A percentile compares a stretch with the other conserved stretches of the same genome.
Evolutionary conservation across 768 basidiomycete species (phyloP).

Genomic region (Hericium coralloides): DNA sequence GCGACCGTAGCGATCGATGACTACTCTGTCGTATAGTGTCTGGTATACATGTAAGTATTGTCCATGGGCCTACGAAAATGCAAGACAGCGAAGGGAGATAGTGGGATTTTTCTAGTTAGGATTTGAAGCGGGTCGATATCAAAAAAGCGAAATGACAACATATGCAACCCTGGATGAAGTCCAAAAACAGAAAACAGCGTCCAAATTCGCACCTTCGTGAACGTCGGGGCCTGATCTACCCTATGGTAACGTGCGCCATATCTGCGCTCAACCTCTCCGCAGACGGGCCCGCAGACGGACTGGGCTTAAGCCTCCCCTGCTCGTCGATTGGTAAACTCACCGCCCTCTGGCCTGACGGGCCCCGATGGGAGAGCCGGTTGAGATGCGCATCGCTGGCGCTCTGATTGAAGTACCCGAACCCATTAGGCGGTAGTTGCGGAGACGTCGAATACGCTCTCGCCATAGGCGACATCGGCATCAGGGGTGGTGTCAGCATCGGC

Average conservation of each 20-base stretch:
- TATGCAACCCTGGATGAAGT: too few relatives aligned
- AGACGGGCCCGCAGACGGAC: not conserved
- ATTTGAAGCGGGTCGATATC: too few relatives aligned
- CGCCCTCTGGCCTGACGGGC: not conserved
- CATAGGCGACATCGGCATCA: not conserved
- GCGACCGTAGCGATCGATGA: conserved; percentile 39
- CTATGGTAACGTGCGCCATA: conserved; percentile 6
- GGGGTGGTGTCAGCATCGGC: conserved; percentile 8
- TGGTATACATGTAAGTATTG: not conserved
- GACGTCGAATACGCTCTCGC: conserved; percentile 6
- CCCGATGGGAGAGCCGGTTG: too few relatives aligned
- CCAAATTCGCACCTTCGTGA: too few relatives aligned
- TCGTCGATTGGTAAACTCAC: conserved; percentile 3
- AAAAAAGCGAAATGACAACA: too few relatives aligned
- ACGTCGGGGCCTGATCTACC: not conserved
- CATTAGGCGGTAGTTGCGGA: not conserved
- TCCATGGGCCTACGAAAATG: not conserved
- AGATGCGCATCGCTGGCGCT: not conserved
- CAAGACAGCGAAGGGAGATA: not conserved
- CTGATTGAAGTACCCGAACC: not conserved
- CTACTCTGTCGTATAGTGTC: conserved; percentile 33
- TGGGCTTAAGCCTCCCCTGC: conserved; percentile 3
- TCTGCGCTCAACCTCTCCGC: not conserved
- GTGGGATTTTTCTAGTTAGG: too few relatives aligned
- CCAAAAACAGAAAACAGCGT: too few relatives aligned